Percentiles rank a stretch among this genome's conserved stretches.
These are phyloP conservation scores for Penicillium rolfsii DNA, from an alignment of 2,329 filamentous ascomycete genomes.

Conservation along the genomic window DNA sequence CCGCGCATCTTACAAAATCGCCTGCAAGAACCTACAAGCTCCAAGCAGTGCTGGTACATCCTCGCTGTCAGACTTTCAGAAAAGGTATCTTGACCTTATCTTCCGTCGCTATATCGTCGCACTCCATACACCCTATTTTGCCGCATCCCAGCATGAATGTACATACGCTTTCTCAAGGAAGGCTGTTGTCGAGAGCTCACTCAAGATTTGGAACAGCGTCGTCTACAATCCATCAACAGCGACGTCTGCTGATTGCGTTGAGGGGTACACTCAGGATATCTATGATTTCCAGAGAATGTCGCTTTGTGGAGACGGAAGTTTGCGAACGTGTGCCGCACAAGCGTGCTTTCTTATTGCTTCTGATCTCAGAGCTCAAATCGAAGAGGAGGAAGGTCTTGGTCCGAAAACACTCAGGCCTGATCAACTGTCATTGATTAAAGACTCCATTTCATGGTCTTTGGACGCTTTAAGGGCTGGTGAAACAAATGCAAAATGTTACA, in stretches of 20 bases:
- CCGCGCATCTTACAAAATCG: constrained; percentile 47
- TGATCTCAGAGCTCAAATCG: constrained; percentile 34
- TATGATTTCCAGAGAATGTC: constrained; percentile 46
- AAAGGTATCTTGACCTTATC: constrained; percentile 31
- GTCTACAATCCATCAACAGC: constrained; percentile 35
- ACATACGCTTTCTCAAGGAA: constrained; percentile 55
- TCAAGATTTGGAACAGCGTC: constrained; percentile 52
- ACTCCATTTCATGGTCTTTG: constrained; percentile 48
- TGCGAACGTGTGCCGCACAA: constrained; percentile 24
- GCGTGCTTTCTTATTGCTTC: constrained; percentile 27
- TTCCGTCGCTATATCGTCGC: constrained; percentile 34
- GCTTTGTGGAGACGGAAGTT: constrained; percentile 41
- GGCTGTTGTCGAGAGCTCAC: constrained; percentile 52
- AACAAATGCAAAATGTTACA: constrained; percentile 59
- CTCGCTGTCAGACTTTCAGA: constrained; percentile 17
- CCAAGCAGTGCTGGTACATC: constrained; percentile 8
- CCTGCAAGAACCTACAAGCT: constrained; percentile 38
- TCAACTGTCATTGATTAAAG: constrained; percentile 40
- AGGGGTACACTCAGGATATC: not conserved
- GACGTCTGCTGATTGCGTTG: constrained; percentile 8
- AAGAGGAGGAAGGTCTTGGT: constrained; percentile 33
- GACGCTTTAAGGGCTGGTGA: constrained; percentile 53
- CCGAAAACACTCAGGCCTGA: constrained; percentile 33
- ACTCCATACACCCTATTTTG: constrained; percentile 38
- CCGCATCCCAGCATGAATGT: constrained; percentile 23